These are phyloP conservation scores for Parathielavia hyrcaniae DNA, from an alignment of 495 filamentous ascomycete genomes.

Conservation along the genomic window DNA sequence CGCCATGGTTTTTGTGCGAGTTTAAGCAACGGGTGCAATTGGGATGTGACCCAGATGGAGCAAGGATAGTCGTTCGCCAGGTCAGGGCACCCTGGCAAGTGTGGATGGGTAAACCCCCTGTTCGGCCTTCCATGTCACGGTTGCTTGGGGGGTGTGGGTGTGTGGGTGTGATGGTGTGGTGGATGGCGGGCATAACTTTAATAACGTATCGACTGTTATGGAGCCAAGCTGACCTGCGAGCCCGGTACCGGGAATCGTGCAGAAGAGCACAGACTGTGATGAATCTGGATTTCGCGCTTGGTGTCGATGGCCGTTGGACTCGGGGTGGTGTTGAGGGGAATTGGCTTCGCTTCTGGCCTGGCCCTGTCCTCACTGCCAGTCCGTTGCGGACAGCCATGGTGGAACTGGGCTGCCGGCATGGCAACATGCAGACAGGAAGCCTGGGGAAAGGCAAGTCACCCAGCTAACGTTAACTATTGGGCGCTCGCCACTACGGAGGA, in stretches of 20 bases:
- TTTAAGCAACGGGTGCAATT: slow-evolving; percentile 38
- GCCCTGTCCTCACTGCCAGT: slow-evolving; percentile 26
- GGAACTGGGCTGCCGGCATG: slow-evolving; percentile 9
- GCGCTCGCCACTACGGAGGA: slow-evolving; percentile 8
- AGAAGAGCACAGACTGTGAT: slow-evolving; percentile 9
- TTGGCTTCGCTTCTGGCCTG: slow-evolving; percentile 18
- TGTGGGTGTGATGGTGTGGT: neutral
- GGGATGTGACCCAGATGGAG: slow-evolving; percentile 35
- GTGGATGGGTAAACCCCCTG: slow-evolving; percentile 28
- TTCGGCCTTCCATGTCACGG: slow-evolving; percentile 21
- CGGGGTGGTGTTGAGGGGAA: slow-evolving; percentile 15
- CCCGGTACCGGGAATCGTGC: neutral
- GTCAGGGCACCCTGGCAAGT: slow-evolving; percentile 32
- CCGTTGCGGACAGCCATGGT: slow-evolving; percentile 13
- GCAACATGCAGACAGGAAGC: slow-evolving; percentile 8
- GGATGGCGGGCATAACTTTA: too few relatives aligned
- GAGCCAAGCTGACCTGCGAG: too few relatives aligned
- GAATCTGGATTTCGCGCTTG: neutral
- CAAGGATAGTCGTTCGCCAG: slow-evolving; percentile 30
- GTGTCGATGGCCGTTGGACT: neutral
- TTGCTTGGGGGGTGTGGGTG: slow-evolving; percentile 11
- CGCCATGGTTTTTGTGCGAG: slow-evolving; percentile 49
- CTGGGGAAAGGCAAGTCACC: neutral
- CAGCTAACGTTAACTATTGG: slow-evolving; percentile 21
- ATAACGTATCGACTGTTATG: too few relatives aligned